These are phyloP conservation scores for Phoenix roebelenii DNA, from an alignment of 176 grass and related monocot species.

Conservation along the genomic window DNA sequence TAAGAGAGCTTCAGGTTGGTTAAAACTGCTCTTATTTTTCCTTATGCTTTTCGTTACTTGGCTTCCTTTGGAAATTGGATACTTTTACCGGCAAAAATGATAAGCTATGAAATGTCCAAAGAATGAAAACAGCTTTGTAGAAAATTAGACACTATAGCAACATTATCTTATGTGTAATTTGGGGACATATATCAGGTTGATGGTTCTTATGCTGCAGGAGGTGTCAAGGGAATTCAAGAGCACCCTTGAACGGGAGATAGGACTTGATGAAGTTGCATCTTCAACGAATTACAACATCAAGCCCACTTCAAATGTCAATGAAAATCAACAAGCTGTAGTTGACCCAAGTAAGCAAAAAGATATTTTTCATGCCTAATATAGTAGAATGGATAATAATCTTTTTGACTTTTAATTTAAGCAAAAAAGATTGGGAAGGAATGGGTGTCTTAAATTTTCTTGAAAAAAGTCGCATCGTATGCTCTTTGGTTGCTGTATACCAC, in stretches of 20 bases:
- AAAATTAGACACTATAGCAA: too few relatives aligned
- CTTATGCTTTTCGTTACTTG: too few relatives aligned
- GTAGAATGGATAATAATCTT: neutral
- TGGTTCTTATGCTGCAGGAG: conserved; percentile 38
- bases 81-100: too few relatives aligned
- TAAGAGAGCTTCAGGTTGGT: conserved; percentile 83
- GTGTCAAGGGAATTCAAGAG: conserved; percentile 95
- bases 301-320: conserved; percentile 25
- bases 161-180: neutral
- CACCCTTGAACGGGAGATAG: conserved; percentile 92
- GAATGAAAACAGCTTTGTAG: too few relatives aligned
- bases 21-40: too few relatives aligned
- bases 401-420: neutral
- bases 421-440: neutral
- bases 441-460: too few relatives aligned
- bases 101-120: too few relatives aligned
- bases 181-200: conserved; percentile 2
- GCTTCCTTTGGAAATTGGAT: too few relatives aligned
- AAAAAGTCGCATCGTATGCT: too few relatives aligned
- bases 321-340: conserved; percentile 34
- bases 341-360: conserved; percentile 52
- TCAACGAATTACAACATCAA: conserved; percentile 35
- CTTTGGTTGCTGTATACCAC: too few relatives aligned
- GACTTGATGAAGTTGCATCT: conserved; percentile 69
- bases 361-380: neutral